Percentiles rank a stretch among this genome's conserved stretches.
These are phyloP conservation scores for Cordyceps cicadae DNA, from an alignment of 2,329 filamentous ascomycete species.

Conservation along the genomic window DNA sequence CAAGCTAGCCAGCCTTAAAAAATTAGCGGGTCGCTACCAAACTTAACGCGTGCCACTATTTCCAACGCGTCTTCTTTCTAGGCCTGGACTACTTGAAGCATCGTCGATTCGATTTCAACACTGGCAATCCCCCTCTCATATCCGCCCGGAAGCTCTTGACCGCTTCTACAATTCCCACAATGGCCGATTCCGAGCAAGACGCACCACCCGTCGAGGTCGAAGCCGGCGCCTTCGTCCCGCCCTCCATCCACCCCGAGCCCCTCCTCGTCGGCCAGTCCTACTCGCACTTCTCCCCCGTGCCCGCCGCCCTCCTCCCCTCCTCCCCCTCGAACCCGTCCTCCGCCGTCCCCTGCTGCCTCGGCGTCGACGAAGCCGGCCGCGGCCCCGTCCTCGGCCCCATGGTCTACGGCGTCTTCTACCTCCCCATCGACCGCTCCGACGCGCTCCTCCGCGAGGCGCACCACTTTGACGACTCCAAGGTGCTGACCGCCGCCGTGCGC, in stretches of 20 bases:
- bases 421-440: slow-evolving; percentile 63
- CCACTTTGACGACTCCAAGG: slow-evolving; percentile 93
- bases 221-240: slow-evolving; percentile 50
- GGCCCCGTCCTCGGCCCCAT: slow-evolving; percentile 84
- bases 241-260: slow-evolving; percentile 51
- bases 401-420: slow-evolving; percentile 65
- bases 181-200: slow-evolving; percentile 30
- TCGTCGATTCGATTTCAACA: background rate
- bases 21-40: background rate
- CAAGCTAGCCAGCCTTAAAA: background rate
- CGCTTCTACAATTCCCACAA: slow-evolving; percentile 12
- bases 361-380: slow-evolving; percentile 88
- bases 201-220: slow-evolving; percentile 6
- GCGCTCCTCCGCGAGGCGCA: slow-evolving; percentile 69
- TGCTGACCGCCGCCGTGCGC: slow-evolving; percentile 72
- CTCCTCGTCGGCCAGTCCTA: slow-evolving; percentile 61
- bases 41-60: slow-evolving; percentile 4
- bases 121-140: background rate
- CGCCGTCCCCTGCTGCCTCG: slow-evolving; percentile 56
- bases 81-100: background rate
- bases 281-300: slow-evolving; percentile 62
- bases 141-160: background rate
- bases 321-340: slow-evolving; percentile 26
- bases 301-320: slow-evolving; percentile 46
- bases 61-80: slow-evolving; percentile 8